phyloP scores from a whole-genome alignment of 1,284 basidiomycete genomes.

The Naganishia sp. region DNA sequence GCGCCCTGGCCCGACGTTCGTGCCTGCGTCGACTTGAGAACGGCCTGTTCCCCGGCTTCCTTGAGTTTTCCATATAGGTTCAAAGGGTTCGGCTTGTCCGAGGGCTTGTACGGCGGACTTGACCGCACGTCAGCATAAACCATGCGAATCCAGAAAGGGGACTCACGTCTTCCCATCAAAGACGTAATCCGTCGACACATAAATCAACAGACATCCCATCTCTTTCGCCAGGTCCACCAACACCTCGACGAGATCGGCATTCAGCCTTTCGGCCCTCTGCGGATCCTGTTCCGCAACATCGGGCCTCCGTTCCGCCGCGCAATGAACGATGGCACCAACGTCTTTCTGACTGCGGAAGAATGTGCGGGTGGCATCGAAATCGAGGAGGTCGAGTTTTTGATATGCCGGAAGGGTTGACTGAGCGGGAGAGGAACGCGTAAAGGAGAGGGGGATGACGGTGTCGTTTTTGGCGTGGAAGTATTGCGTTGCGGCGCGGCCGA shows the following conservation, averaged over 20 bases:
- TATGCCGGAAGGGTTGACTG: conserved; percentile 37
- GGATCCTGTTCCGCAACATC: conserved; percentile 55
- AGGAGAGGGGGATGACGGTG: conserved; percentile 53
- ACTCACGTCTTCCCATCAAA: conserved; percentile 50
- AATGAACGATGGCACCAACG: conserved; percentile 50
- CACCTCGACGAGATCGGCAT: conserved; percentile 54
- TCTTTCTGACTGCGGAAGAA: conserved; percentile 48
- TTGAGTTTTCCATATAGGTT: conserved; percentile 35
- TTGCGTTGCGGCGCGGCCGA: conserved; percentile 54
- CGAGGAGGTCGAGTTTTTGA: conserved; percentile 56
- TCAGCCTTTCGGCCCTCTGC: conserved; percentile 55
- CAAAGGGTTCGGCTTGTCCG: conserved; percentile 44
- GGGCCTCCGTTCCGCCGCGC: conserved; percentile 57
- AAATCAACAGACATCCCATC: conserved; percentile 52
- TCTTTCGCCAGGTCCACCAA: conserved; percentile 47
- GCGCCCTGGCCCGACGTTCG: conserved; percentile 40
- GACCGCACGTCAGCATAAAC: neutral
- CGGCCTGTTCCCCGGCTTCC: conserved; percentile 32
- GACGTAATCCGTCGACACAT: conserved; percentile 57
- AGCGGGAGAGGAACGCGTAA: conserved; percentile 45
- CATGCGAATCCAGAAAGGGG: too few relatives aligned
- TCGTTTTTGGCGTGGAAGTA: conserved; percentile 43
- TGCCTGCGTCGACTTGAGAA: conserved; percentile 20
- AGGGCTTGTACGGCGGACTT: conserved; percentile 56
- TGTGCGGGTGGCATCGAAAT: conserved; percentile 49